These are phyloP conservation scores for Pecoramyces ruminantium DNA, from an alignment of 192 early-diverging fungal genomes.

Conservation along the genomic window DNA sequence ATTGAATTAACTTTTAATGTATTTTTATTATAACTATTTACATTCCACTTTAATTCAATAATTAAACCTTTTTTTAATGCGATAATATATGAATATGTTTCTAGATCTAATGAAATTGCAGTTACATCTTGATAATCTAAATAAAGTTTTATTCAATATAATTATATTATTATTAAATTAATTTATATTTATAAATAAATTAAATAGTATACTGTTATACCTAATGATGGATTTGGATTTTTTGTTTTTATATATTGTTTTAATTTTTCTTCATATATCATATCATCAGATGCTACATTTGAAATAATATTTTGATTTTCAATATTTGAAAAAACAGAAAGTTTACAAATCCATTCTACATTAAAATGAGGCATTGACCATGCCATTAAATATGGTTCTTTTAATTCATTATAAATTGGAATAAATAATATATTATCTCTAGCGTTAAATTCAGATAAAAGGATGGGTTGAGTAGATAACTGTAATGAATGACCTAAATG, in stretches of 20 bases:
- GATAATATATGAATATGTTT: neutral
- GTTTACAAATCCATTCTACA: neutral
- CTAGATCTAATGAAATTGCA: neutral
- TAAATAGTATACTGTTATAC: no score
- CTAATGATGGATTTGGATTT: neutral
- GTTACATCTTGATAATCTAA: neutral
- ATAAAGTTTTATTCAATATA: neutral
- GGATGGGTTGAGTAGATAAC: neutral
- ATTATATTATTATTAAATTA: neutral
- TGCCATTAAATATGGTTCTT: neutral
- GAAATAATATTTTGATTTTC: neutral
- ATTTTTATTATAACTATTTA: neutral
- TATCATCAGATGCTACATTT: neutral
- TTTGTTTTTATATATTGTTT: neutral
- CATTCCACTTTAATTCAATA: neutral
- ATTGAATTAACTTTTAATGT: no score
- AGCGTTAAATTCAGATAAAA: neutral
- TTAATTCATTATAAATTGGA: neutral
- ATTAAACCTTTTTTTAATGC: neutral
- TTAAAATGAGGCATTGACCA: neutral
- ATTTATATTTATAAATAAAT: no score
- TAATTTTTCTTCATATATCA: neutral
- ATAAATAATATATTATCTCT: neutral
- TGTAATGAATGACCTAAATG: neutral
- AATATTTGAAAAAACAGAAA: neutral